Conservation (phyloP, 345 rosid genomes). For the Hypericum perforatum region DNA sequence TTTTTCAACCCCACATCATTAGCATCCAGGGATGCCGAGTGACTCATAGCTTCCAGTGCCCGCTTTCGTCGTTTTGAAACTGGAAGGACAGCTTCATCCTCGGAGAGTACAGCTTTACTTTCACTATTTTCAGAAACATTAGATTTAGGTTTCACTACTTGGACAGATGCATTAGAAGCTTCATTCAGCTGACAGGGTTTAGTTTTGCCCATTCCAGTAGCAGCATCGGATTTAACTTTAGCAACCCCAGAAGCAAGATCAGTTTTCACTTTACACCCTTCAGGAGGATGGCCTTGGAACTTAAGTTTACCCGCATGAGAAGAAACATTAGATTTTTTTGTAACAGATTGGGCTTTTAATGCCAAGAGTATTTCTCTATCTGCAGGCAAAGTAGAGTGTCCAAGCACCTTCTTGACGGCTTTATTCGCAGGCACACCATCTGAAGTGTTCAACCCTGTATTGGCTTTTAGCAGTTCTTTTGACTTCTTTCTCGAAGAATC, state of each 20-base stretch:
- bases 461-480: slow-evolving; percentile 26
- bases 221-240: slow-evolving; percentile 1
- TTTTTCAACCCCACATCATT: slow-evolving; percentile 16
- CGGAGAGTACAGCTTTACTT: slow-evolving; percentile 31
- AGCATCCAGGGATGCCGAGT: slow-evolving; percentile 33
- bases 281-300: slow-evolving; percentile 1
- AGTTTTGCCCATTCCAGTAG: too few species aligned
- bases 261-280: background rate
- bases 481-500: slow-evolving; percentile 22
- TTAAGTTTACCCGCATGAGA: slow-evolving; percentile 14
- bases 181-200: too few species aligned
- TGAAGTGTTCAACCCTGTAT: slow-evolving; percentile 21
- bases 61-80: slow-evolving; percentile 44
- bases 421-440: slow-evolving; percentile 12
- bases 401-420: slow-evolving; percentile 15
- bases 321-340: background rate
- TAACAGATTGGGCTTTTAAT: slow-evolving; percentile 25
- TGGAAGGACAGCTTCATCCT: slow-evolving; percentile 51
- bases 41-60: slow-evolving; percentile 54
- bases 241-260: background rate
- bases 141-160: background rate
- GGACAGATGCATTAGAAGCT: too few species aligned
- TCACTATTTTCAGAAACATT: slow-evolving; percentile 9
- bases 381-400: slow-evolving; percentile 18
- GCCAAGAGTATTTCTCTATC: slow-evolving; percentile 35